Evolutionary conservation across 345 rosid genomes (phyloP), one percentile per base, ranked within the genome.

Genomic region (Camelina laxa): DNA sequence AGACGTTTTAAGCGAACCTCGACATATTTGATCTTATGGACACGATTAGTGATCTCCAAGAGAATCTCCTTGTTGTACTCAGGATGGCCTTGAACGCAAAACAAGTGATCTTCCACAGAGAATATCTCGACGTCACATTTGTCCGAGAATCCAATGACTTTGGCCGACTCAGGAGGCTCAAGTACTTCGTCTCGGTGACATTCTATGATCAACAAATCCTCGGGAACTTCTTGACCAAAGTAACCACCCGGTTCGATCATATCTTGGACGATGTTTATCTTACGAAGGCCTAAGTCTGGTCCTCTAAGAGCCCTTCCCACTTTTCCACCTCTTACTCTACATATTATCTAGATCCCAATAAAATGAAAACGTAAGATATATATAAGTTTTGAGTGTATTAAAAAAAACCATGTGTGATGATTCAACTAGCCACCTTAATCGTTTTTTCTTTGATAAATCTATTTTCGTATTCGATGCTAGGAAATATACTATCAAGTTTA

Each of bases 81-180:
- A 7, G 92, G 96, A 65, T 92, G 93, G 7, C 97, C 96, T 82
- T 92, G 97, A 69, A 92, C 87, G 27, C 93, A 91, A 17, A 88
- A 60, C 53, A 92, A 81, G 68, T 78, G 93, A 35, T 83, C 77
- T 13, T 83, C 89, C 3, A 89, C 65, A 0, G 57, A 17, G 44
- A 84, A 89, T 84, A 89, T 87, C 69, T 91, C 97, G 2, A 89
- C 86, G 8, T 87, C 85, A 12, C 89, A 89, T 60, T 85, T 89
- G 24, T 88, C 91, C 1, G 97, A 91, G 68, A 74, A 88, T 4
- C 85, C 97, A 35, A 91, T 81, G 22, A 91, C 85, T 76, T 81
- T 72, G 13, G 92, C 96, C 16, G 83, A 88, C 16, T 60, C n/a
- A 2, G 97, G 97, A 45, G 86, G 86, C 63, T 88, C 88, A 82